Conservation (phyloP, 1,284 basidiomycete genomes). For the Porodaedalea pini region DNA sequence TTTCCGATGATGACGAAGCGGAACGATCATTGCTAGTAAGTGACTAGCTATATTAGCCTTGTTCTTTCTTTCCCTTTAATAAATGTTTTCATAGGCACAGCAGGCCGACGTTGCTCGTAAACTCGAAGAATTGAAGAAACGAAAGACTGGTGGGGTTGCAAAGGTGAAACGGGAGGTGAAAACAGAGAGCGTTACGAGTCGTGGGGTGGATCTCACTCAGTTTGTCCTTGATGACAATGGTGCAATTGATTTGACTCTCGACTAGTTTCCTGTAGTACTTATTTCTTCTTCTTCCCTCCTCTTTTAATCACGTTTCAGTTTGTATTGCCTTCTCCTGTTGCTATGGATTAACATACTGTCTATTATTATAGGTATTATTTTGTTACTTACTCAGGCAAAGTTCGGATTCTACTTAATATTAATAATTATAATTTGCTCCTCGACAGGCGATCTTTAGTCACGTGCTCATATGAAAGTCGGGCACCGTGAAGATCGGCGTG, state of each 20-base stretch:
- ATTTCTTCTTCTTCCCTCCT: constrained; percentile 33
- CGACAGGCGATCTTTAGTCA: too few relatives aligned
- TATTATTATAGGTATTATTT: too few relatives aligned
- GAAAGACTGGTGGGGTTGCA: background rate
- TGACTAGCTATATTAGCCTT: background rate
- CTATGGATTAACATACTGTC: too few relatives aligned
- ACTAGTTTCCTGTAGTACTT: too few relatives aligned
- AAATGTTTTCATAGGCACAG: background rate
- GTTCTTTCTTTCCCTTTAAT: background rate
- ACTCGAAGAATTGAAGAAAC: background rate
- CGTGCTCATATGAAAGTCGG: too few relatives aligned
- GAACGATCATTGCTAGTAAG: background rate
- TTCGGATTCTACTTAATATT: too few relatives aligned
- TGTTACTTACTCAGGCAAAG: too few relatives aligned
- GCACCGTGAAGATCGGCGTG: too few relatives aligned
- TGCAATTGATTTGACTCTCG: too few relatives aligned
- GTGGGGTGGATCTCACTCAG: too few relatives aligned
- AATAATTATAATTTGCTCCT: too few relatives aligned
- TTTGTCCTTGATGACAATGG: background rate
- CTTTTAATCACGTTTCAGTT: constrained; percentile 64
- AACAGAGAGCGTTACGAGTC: background rate
- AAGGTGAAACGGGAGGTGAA: background rate
- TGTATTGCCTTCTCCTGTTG: too few relatives aligned
- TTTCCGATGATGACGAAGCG: background rate
- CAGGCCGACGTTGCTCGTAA: background rate